phyloP scores from a whole-genome alignment of 2,329 filamentous ascomycete species.

The Ilyonectria mors-panacis region DNA sequence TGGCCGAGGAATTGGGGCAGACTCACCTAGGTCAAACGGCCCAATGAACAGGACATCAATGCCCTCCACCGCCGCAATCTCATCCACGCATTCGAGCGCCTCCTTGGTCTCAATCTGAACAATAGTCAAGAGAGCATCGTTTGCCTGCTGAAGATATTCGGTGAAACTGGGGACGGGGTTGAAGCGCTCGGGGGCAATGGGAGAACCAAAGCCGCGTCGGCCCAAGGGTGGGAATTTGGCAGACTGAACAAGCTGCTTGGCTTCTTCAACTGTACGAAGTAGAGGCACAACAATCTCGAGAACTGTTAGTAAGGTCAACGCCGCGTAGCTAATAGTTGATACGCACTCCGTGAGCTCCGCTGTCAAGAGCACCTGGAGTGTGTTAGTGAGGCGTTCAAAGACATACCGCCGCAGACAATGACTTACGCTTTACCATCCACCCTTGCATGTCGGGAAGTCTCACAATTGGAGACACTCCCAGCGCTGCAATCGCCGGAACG shows the following conservation, averaged over 20 bases:
- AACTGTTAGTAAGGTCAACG: constrained; percentile 30
- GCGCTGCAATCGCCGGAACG: constrained; percentile 65
- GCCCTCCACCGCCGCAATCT: constrained; percentile 72
- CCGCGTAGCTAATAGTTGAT: too few relatives aligned
- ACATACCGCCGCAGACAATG: too few relatives aligned
- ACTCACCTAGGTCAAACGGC: constrained; percentile 73
- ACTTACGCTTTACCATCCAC: constrained; percentile 62
- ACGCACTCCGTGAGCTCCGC: constrained; percentile 65
- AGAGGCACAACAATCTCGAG: constrained; percentile 63
- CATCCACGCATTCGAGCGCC: constrained; percentile 72
- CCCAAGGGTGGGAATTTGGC: constrained; percentile 67
- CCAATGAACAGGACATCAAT: constrained; percentile 77
- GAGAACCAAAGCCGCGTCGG: constrained; percentile 65
- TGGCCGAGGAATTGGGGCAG: too few relatives aligned
- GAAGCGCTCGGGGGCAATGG: constrained; percentile 61
- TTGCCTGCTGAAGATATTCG: constrained; percentile 66
- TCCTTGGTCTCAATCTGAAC: constrained; percentile 79
- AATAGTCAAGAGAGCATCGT: constrained; percentile 71
- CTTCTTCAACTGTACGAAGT: constrained; percentile 61
- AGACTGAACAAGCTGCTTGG: constrained; percentile 60
- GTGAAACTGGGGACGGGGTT: constrained; percentile 60
- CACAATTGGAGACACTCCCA: constrained; percentile 60
- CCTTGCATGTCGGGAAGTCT: constrained; percentile 68
- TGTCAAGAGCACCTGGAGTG: constrained; percentile 61
- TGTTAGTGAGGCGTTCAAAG: constrained; percentile 7